phyloP scores from a whole-genome alignment of 1,284 basidiomycete species.

The Malassezia cuniculi region DNA sequence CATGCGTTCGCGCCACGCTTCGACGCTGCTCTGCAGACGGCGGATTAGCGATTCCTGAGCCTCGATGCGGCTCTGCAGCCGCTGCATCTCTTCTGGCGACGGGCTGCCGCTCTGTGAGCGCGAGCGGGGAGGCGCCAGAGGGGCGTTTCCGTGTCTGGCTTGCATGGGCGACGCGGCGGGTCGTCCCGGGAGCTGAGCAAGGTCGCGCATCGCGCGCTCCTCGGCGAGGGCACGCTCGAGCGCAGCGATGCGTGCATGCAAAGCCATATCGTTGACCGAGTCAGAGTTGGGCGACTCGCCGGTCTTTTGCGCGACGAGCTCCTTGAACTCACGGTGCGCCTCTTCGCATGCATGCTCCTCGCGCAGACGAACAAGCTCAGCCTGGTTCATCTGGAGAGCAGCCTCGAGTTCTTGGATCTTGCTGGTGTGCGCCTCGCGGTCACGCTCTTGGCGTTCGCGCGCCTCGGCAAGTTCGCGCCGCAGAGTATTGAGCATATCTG shows the following conservation, averaged over 20 bases:
- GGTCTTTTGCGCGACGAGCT: conserved; percentile 3
- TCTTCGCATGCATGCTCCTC: conserved; percentile 14
- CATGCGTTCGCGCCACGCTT: conserved; percentile 9
- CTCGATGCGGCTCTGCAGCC: conserved; percentile 1
- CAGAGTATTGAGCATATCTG: conserved; percentile 30
- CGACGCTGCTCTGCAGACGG: conserved; percentile 5
- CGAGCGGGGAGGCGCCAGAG: conserved; percentile 12
- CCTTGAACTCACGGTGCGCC: conserved; percentile 15
- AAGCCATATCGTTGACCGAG: conserved; percentile 1
- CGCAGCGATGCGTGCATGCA: conserved; percentile 11
- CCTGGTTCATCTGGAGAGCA: conserved; percentile 4
- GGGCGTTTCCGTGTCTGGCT: conserved; percentile 5
- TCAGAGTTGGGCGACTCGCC: neutral
- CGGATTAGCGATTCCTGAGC: conserved; percentile 6
- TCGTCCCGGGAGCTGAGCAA: conserved; percentile 11
- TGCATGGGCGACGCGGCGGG: conserved; percentile 11
- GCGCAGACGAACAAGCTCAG: conserved; percentile 9
- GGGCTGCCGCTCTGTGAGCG: conserved; percentile 6
- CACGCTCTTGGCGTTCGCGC: conserved; percentile 6
- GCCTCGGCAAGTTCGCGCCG: conserved; percentile 17
- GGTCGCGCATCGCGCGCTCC: conserved; percentile 13
- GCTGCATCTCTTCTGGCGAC: neutral
- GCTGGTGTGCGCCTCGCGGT: neutral
- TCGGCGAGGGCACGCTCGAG: conserved; percentile 11
- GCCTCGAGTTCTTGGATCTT: conserved; percentile 14